phyloP scores from a whole-genome alignment of 1,284 basidiomycete genomes.

The Heimioporus retisporus region DNA sequence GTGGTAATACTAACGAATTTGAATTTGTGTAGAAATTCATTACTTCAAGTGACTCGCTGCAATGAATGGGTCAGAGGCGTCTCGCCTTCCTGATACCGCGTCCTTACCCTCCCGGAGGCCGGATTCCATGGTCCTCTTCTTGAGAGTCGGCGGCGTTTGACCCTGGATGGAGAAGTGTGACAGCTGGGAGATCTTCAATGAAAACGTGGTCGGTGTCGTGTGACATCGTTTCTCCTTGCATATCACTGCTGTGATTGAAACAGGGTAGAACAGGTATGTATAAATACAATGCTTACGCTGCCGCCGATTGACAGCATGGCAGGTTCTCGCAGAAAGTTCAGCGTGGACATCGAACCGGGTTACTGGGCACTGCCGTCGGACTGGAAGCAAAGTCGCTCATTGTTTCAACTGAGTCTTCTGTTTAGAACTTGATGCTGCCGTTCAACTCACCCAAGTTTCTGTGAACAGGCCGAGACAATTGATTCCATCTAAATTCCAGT shows the following conservation, averaged over 20 bases:
- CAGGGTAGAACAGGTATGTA: too few species aligned
- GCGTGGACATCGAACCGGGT: neutral
- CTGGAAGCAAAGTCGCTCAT: neutral
- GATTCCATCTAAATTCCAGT: neutral
- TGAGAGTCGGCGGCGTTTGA: too few species aligned
- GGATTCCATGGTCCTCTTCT: neutral
- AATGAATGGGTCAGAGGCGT: neutral
- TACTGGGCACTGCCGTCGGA: neutral
- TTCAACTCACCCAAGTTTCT: neutral
- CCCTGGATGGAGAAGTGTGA: too few species aligned
- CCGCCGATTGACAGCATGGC: constrained; percentile 2
- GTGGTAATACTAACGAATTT: constrained; percentile 1
- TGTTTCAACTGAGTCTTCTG: neutral
- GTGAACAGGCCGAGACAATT: too few species aligned
- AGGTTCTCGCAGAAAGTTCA: neutral
- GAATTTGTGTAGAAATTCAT: neutral
- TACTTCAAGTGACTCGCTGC: neutral
- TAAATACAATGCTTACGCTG: neutral
- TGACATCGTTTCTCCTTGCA: too few species aligned
- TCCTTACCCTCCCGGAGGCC: neutral
- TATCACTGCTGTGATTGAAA: too few species aligned
- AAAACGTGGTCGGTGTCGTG: neutral
- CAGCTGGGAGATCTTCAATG: too few species aligned
- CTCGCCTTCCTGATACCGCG: neutral
- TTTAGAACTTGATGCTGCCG: neutral